Base-by-base conservation (phyloP, 164 flowering plant species). In the Stephania japonica region DNA sequence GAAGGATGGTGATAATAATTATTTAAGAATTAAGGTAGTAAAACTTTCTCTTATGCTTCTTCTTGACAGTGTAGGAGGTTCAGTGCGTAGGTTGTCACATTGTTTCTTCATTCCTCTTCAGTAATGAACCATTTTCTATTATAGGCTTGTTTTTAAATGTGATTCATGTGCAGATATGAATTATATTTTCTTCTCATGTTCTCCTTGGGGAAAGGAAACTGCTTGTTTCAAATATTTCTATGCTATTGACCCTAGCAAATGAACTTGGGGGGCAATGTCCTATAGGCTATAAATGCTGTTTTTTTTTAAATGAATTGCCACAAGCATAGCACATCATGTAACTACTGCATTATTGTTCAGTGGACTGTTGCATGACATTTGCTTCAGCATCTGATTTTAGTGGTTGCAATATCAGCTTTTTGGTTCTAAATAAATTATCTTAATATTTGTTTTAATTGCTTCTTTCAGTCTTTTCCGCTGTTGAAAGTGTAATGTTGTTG, bases 1-100 rank as follows among this genome's bases (percentile, higher is more conserved):
- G 90, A 68, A 80, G 70, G 81, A 69, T 67, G 84, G 80, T 69
- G 67, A 69, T 53, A 78, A 72, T 21, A 73, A 69, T 12, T 87
- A 87, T 80, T 65, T 94, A 50, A 84, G 81, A 75, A 82, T 91
- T 76, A 94, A 94, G 95, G 98, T 91, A 21, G 56, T 69, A 27
- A 27, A 26, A 43, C 24, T 72, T 7, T 9, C 70, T 71, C 23
- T 16, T 42, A 23, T 56, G 23, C 47, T 1, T 18, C 67, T 67
- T 18, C 67, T 67, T 50, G 42, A 67, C 53, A 10, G 56, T 16
- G 62, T 43, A 21, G 38, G 2, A 14, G 26, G 9, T 59, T n/a
- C 21, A n/a, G 64, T 59, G 21, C 19, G 26, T 11, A n/a, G 43
- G 11, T 67, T 13, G 47, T 7, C 13, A 7, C 47, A 27, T 25